Evolutionary conservation across 2,329 filamentous ascomycete species (phyloP), one percentile per base, ranked within the genome.

Genomic region (Exophiala mesophila): DNA sequence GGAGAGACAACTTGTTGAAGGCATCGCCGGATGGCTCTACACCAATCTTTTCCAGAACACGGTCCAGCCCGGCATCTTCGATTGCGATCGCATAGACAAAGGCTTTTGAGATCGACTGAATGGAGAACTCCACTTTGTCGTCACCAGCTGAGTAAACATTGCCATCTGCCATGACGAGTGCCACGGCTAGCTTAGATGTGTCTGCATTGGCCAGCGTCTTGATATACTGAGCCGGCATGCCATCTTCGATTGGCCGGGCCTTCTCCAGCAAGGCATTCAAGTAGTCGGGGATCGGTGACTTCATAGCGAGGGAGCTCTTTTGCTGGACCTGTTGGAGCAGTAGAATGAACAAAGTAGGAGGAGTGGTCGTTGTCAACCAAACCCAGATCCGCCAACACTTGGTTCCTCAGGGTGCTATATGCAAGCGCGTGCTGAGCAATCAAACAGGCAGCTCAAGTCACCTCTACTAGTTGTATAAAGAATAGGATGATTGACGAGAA

Each of bases 161-260:
- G 42, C 42, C 42, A 19, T 45, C 42, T 15, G 36, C 42, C 42
- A 45, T 45, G 32, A 41, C 38, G 31, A 45, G 37, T 30, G 42
- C 42, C 42, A 45, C 42, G 38, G 42, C 42, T 30, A 45, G 42
- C 42, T 45, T 45, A n/a, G 42, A 41, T 29, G 42, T 45, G 42
- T 45, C 42, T 36, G 42, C 42, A 30, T 45, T 36, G 19, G 36
- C 37, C 36, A 45, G 17, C 37, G 42, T 45, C 42, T 45, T 45
- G 42, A 45, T 45, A 19, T 45, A 45, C 19, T 45, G 42, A 36
- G 42, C 42, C 16, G 42, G 42, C 20, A 29, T 8, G 42, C 42
- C 42, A 45, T 45, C 42, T 36, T 41, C 42, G 42, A 28, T 45
- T 20, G 42, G 42, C 15, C 42, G 42, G 37, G 41, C 42, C 37